Base-by-base conservation (phyloP, 148 eudicot species). In the Cornus suecica region DNA sequence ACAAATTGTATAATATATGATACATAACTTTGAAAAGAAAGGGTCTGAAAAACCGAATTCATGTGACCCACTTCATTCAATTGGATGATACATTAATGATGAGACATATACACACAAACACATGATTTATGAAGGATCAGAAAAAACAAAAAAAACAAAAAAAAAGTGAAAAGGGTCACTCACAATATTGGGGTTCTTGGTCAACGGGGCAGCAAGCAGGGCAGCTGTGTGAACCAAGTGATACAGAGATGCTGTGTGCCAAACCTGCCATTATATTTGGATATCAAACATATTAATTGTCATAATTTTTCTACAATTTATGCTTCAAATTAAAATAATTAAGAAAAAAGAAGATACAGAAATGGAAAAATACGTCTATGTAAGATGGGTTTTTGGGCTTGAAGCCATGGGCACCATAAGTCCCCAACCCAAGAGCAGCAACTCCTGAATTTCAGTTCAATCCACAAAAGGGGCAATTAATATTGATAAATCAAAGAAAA, bases 211-310 rank as follows among this genome's bases (percentile, higher is more conserved):
- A 79, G 91, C 91, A 73, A 94, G 68, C 70, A 92, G 79, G 37
- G 98, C 97, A 20, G 96, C 91, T 63, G 97, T 90, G 73, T 94
- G 98, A 66, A 92, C 91, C 83, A 94, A 81, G 84, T 94, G 98
- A 74, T 94, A 94, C 65, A 92, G 82, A 65, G 93, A 87, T 27
- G 97, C 98, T 8, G 97, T 94, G 28, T 90, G 92, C 98, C 98
- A 94, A 79, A 94, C 97, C 98, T 94, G 56, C 65, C 45, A 79
- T 64, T 10, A 24, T 45, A 82, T 20, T 69, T 42, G 1, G 61
- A 28, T 14, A 48, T 31, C 11, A 29, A 41, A 31, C 56, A 75
- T 41, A 28, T 27, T 51, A 31, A 58, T 20, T 23, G 25, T 65
- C 8, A 20, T 20, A 32, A 24, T 45, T 41, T 28, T 15, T 30